Evolutionary conservation across 306 rosid genomes (phyloP), one percentile per base, ranked within the genome.

Genomic region (Corylus avellana): DNA sequence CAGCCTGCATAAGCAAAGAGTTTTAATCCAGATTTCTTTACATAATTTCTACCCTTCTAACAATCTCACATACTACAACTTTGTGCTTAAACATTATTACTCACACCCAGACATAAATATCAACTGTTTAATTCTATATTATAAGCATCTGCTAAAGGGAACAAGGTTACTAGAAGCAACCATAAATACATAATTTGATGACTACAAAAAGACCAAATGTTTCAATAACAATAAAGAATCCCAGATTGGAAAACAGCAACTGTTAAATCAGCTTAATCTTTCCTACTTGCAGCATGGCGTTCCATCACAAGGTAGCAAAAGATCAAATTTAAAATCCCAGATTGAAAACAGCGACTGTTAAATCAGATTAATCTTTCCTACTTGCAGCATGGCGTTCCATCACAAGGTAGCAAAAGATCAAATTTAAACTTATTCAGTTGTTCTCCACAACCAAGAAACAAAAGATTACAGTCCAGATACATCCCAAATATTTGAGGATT

Each of bases 1-100:
- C 98, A 95, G 78, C 99, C 99, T 95, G 99, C 97, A 91, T 81
- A 75, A 77, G 84, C 81, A 87, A 76, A 54, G 79, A 77, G 68
- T 79, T 87, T 82, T 46, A 50, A 87, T 75, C 75, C 82, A 86
- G 78, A 85, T 68, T 83, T 75, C 46, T 54, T 51, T 25, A 71
- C 79, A 83, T 72, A 53, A 57, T 59, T 57, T 70, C 62, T 16
- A 70, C 35, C 59, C 77, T 72, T 51, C 55, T 63, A 63, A 2
- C 3, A 63, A 32, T 63, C 70, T 63, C 46, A 68, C 27, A n/a
- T 68, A 68, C 71, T 13, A 44, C 62, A 54, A 51, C 46, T 11
- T 27, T 61, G 27, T 70, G 22, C 61, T 75, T 37, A 75, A 49
- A 66, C 32, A 27, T 27, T 37, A 22, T 77, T 32, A 72, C 32